Conservation (phyloP, 176 grass and related monocot genomes). For the Musa schizocarpa region DNA sequence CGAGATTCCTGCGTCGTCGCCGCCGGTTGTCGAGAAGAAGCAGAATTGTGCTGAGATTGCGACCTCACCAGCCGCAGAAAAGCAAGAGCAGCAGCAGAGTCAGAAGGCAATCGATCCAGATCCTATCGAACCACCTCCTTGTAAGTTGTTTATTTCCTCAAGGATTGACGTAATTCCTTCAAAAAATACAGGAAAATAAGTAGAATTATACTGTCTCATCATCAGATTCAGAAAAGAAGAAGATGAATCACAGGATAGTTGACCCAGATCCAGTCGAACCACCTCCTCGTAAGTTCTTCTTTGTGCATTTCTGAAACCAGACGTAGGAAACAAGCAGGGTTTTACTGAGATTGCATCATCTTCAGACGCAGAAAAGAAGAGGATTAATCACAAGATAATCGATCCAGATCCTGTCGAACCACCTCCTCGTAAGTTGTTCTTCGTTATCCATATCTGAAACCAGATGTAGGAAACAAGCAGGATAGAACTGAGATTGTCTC, state of each 20-base stretch:
- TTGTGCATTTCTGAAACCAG: background rate
- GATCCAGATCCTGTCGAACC: background rate
- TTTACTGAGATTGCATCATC: background rate
- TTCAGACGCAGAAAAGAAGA: background rate
- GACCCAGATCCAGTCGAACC: background rate
- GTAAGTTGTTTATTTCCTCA: constrained; percentile 1
- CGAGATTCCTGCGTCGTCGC: constrained; percentile 7
- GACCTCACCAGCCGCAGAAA: background rate
- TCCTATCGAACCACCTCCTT: background rate
- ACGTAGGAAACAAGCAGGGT: background rate
- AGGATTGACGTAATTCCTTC: background rate
- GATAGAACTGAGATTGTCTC: too few species aligned
- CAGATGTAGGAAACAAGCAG: too few species aligned
- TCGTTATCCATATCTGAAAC: background rate
- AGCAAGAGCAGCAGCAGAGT: background rate
- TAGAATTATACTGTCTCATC: background rate
- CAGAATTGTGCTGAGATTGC: background rate
- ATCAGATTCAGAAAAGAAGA: background rate
- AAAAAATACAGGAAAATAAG: constrained; percentile 14
- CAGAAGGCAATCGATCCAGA: background rate
- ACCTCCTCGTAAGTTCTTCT: background rate
- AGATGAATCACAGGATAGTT: background rate
- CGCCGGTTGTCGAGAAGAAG: constrained; percentile 22
- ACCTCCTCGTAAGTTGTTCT: background rate
- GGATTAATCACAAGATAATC: background rate